Evolutionary conservation across 805 yeast species (phyloP), one percentile per base, ranked within the genome.

Genomic region (Yarrowia porcina): DNA sequence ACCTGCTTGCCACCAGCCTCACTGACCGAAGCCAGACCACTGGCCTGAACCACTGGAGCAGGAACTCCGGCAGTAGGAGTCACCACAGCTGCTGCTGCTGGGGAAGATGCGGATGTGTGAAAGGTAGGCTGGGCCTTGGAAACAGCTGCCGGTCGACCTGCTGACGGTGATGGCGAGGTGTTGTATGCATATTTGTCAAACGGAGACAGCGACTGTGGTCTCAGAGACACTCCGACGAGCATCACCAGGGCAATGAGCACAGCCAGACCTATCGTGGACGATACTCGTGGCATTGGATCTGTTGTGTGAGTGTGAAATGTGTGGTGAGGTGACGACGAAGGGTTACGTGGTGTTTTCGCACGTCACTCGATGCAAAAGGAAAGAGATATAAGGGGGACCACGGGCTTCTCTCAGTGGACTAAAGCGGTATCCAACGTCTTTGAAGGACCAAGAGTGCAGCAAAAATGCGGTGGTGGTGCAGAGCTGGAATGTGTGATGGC

Each of bases 161-260:
- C 36, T 32, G 36, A 32, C 7, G 36, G 17, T 15, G 52, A 30
- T 3, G 56, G 39, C 8, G 44, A 11, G 33, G 27, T 17, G 44
- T 52, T 52, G 44, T 52, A 52, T 23, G 44, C 44, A 25, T 52
- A 52, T 12, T 36, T 52, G 35, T 52, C 59, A 21, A 52, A 52
- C 4, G 59, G 59, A 6, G 59, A 52, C 33, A 52, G 27, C 4
- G 59, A 35, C 10, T 36, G 42, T 5, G 59, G 44, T 17, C 39
- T 18, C 42, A 52, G 59, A 2, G 59, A 35, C 17, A 52, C 33
- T 17, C 59, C 59, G 1, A 36, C 11, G 21, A 52, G 44, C 59
- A 52, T 52, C 33, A 52, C 59, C 59, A 52, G 17, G 4, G 59
- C 59, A 25, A 52, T 23, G 20, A 52, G 11, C 4, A 52, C 27